These are phyloP conservation scores for Singerocomus rubriflavus DNA, from an alignment of 1,284 basidiomycete species.

Conservation along the genomic window DNA sequence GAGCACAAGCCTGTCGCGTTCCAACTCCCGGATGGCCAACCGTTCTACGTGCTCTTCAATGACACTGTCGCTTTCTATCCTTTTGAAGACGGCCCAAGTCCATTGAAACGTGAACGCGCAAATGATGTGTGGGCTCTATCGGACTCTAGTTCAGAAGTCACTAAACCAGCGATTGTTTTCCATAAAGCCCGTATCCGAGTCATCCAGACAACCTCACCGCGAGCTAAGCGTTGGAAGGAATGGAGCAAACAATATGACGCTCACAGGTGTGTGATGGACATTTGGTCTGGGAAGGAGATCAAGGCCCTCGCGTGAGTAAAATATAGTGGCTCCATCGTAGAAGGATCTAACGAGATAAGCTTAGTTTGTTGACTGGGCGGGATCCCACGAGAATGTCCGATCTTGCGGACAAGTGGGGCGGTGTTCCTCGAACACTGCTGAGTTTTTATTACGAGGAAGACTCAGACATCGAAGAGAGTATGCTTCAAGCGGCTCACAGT, in stretches of 20 bases:
- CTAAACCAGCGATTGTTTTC: rapidly evolving
- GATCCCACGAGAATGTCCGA: not conserved
- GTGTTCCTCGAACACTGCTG: not conserved
- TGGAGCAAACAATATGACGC: not conserved
- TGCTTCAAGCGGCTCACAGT: not conserved
- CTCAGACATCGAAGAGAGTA: rapidly evolving
- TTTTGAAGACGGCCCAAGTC: rapidly evolving
- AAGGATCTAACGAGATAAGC: not conserved
- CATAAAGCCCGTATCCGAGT: not conserved
- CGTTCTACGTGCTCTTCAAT: no score
- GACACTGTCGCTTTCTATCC: not conserved
- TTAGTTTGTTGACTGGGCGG: not conserved
- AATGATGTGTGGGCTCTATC: not conserved
- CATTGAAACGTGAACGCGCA: not conserved
- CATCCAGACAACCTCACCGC: not conserved
- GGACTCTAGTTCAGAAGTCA: not conserved
- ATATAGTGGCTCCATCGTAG: no score
- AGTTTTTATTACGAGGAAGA: rapidly evolving
- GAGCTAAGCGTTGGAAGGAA: not conserved
- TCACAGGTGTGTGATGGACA: not conserved
- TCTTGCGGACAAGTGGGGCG: not conserved
- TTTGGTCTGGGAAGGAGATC: constrained; percentile 1
- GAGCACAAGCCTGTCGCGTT: no score
- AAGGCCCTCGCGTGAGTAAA: not conserved
- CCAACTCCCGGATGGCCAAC: no score